A percentile compares a stretch with the other conserved stretches of the same genome.
Conservation (phyloP, 176 grass and related monocot species). For the Zea mays region Zm-B73-REFERENCE-NAM-5.0 NC_050104.1:151013001-151013500, state of each 20-base stretch:
- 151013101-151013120: conserved; percentile 38
- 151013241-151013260: conserved; percentile 9
- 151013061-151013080: too few relatives aligned
- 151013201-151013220: conserved; percentile 28
- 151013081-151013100: conserved; percentile 32
- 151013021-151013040: not conserved
- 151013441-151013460: not conserved
- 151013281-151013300: conserved; percentile 33
- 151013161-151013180: not conserved
- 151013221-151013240: conserved; percentile 28
- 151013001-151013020: conserved; percentile 12
- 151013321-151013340: not conserved
- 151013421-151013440: not conserved
- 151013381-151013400: too few relatives aligned
- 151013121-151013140: conserved; percentile 22
- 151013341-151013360: not conserved
- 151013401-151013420: not conserved
- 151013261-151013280: conserved; percentile 33
- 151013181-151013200: conserved; percentile 36
- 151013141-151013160: conserved; percentile 34
- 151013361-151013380: not conserved
- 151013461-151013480: too few relatives aligned
- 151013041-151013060: not conserved
- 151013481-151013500: not conserved
- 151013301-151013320: not conserved